Evolutionary conservation across 2,329 filamentous ascomycete species (phyloP), one percentile per base, ranked within the genome.

Genomic region (Colletotrichum echinochloae): DNA sequence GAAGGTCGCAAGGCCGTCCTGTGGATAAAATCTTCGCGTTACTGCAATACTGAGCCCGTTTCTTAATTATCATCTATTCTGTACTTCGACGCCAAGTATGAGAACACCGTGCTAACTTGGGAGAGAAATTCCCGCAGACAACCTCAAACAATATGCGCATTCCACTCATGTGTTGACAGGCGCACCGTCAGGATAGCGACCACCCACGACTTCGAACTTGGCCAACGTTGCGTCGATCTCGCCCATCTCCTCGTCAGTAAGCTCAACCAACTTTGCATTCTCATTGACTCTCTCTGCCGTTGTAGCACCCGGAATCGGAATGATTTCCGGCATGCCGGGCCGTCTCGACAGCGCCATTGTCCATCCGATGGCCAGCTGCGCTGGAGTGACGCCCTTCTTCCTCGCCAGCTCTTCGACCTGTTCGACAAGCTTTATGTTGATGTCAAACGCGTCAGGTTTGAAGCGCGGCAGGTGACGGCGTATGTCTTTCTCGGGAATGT

Each of bases 311-410:
- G 91, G 91, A 71, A 93, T 92, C 7, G 90, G 90, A 60, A 93
- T 87, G 71, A 92, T 87, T 20, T 75, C 78, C 28, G 87, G 87
- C 84, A 87, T 84, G 48, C 86, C 88, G 7, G 86, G 83, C 44
- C 81, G 82, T 61, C 79, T 81, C 51, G 83, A 86, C 49, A 89
- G 80, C 1, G 83, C 79, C 54, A 84, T 74, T 3, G 89, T 79
- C 91, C 91, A 94, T 60, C 84, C 86, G 64, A 94, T 82, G 18
- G 91, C 91, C 35, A 94, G 82, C 80, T 94, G 91, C 1, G 86
- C 85, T 5, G 87, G 77, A 0, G 89, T 91, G 76, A 84, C 87
- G 0, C 84, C 84, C 80, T 92, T 93, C 74, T 83, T 83, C 74
- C 82, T 77, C 1, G 91, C 91, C 46, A 94, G 76, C 30, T 81